Evolutionary conservation across 2,329 filamentous ascomycete species (phyloP).

Genomic region (Aspergillus udagawae): DNA sequence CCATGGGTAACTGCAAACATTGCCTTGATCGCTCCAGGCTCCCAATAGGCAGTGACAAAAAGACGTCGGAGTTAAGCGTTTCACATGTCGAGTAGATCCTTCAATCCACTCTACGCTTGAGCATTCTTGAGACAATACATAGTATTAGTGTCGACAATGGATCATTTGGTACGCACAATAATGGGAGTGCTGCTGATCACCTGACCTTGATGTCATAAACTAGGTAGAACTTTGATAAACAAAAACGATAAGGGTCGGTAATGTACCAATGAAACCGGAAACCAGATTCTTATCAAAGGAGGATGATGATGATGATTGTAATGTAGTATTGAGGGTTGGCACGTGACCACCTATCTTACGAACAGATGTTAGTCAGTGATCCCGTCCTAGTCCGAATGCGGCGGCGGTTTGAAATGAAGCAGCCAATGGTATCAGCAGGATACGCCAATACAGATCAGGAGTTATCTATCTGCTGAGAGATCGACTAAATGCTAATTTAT

Average conservation of each 20-base stretch:
- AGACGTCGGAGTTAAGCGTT: too few relatives aligned
- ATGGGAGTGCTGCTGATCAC: background rate
- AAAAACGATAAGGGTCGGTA: background rate
- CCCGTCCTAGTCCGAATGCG: background rate
- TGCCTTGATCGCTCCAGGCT: background rate
- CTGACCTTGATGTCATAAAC: background rate
- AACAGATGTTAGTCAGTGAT: background rate
- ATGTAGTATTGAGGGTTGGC: background rate
- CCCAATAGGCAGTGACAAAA: background rate
- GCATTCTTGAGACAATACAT: too few relatives aligned
- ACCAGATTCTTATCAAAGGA: too few relatives aligned
- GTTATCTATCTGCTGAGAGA: background rate
- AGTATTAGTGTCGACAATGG: too few relatives aligned
- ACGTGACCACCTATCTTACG: background rate
- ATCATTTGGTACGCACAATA: too few relatives aligned
- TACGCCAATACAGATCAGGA: background rate
- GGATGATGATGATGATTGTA: background rate
- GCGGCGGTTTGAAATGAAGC: background rate
- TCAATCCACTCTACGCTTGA: background rate
- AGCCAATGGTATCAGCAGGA: background rate
- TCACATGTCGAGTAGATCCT: background rate
- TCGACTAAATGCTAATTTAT: background rate
- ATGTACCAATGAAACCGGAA: background rate
- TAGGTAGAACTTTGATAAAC: background rate
- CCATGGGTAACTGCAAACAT: background rate